A percentile compares a stretch with the other conserved stretches of the same genome.
phyloP scores from a whole-genome alignment of 192 early-diverging fungal genomes.

The Allomyces javanicus region DNA sequence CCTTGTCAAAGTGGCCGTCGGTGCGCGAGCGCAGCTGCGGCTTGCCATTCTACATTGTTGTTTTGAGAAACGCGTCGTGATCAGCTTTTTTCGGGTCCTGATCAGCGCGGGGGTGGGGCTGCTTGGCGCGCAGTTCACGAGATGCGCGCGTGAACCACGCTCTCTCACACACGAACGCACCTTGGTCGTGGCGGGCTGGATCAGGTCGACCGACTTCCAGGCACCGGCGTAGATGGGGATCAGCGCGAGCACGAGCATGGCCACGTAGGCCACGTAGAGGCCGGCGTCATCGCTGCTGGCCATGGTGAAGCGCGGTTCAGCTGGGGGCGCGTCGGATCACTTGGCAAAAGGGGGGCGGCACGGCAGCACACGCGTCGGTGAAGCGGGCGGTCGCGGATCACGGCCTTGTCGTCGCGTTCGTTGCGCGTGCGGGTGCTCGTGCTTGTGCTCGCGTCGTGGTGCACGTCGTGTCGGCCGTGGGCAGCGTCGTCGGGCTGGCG shows the following conservation, averaged over 20 bases:
- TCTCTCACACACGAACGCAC: no score
- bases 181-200: conserved; percentile 9
- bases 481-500: no score
- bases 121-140: conserved; percentile 1
- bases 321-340: no score
- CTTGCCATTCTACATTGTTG: conserved; percentile 9
- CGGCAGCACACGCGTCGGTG: no score
- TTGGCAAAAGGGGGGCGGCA: no score
- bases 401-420: no score
- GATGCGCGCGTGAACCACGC: neutral
- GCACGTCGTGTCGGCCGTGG: no score
- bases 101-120: conserved; percentile 6
- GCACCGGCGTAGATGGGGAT: conserved; percentile 76
- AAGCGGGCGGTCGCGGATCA: no score
- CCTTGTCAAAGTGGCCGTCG: conserved; percentile 45
- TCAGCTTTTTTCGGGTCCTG: conserved; percentile 15
- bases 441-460: no score
- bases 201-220: conserved; percentile 40
- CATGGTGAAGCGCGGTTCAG: no score
- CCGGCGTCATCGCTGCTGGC: conserved; percentile 9
- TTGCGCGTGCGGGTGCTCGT: no score
- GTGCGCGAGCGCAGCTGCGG: conserved; percentile 35
- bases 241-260: conserved; percentile 66
- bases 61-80: conserved; percentile 2
- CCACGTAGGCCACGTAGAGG: conserved; percentile 61